Conservation (phyloP, 2,329 filamentous ascomycete genomes). For the Cordyceps tenuipes region DNA sequence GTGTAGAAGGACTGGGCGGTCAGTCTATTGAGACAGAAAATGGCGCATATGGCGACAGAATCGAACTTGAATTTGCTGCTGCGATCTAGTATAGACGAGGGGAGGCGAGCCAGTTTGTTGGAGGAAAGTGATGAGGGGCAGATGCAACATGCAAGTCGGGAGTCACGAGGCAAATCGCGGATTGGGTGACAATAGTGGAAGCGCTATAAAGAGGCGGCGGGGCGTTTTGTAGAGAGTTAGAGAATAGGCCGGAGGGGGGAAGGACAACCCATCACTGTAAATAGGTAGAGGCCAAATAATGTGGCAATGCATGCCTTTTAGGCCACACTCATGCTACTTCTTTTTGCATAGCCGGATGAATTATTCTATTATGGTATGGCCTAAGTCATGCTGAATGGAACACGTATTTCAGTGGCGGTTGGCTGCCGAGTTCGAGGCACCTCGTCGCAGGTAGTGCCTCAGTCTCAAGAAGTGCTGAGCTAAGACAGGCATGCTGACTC, state of each 20-base stretch:
- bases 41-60: not conserved
- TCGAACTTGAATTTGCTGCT: not conserved
- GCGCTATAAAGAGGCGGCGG: not conserved
- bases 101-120: not conserved
- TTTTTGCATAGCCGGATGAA: no score
- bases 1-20: not conserved
- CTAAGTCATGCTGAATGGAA: no score
- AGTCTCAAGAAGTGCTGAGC: not conserved
- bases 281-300: no score
- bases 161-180: constrained; percentile 4
- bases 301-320: no score
- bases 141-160: not conserved
- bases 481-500: not conserved
- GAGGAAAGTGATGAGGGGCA: not conserved
- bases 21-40: not conserved
- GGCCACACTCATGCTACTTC: no score
- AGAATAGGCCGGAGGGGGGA: no score
- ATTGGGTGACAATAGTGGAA: not conserved
- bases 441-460: no score
- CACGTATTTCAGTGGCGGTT: no score
- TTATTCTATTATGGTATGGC: no score
- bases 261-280: no score
- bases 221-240: no score
- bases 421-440: no score
- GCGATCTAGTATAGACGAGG: not conserved